phyloP scores from a whole-genome alignment of 768 basidiomycete genomes.

The Hirschioporus abietinus region DNA sequence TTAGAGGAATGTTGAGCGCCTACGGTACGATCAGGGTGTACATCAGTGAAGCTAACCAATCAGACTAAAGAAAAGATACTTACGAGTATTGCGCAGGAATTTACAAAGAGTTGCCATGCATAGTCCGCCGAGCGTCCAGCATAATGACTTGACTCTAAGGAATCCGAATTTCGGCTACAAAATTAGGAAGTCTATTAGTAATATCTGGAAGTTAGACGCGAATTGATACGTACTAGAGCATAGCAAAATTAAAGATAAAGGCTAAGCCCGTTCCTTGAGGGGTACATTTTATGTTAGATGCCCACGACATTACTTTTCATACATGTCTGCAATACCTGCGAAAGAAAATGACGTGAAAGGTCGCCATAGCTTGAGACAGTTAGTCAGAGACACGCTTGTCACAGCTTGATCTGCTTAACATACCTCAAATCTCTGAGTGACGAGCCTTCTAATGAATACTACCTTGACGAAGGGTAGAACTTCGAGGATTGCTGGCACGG shows the following conservation, averaged over 20 bases:
- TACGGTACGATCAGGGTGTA: constrained; percentile 13
- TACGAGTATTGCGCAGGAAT: constrained; percentile 55
- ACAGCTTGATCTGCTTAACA: constrained; percentile 6
- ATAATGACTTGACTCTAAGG: constrained; percentile 61
- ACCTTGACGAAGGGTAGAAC: constrained; percentile 48
- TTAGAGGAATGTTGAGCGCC: constrained; percentile 58
- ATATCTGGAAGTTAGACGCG: background rate
- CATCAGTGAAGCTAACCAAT: constrained; percentile 2
- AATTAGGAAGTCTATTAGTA: background rate
- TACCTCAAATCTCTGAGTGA: constrained; percentile 52
- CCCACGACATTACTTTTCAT: background rate
- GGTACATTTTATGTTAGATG: background rate
- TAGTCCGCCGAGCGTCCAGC: constrained; percentile 61
- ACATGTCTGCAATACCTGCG: constrained; percentile 35
- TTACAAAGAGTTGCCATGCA: constrained; percentile 66
- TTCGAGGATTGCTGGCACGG: constrained; percentile 50
- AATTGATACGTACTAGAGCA: constrained; percentile 56
- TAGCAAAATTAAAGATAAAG: constrained; percentile 61
- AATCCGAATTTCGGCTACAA: constrained; percentile 55
- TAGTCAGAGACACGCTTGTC: background rate
- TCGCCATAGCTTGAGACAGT: constrained; percentile 57
- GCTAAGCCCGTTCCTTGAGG: constrained; percentile 41
- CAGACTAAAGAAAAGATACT: constrained; percentile 21
- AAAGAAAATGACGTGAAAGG: constrained; percentile 69
- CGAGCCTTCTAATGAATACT: constrained; percentile 44